Evolutionary conservation across 768 basidiomycete species (phyloP), one percentile per base, ranked within the genome.

Genomic region (Candolleomyces efflorescens): DNA sequence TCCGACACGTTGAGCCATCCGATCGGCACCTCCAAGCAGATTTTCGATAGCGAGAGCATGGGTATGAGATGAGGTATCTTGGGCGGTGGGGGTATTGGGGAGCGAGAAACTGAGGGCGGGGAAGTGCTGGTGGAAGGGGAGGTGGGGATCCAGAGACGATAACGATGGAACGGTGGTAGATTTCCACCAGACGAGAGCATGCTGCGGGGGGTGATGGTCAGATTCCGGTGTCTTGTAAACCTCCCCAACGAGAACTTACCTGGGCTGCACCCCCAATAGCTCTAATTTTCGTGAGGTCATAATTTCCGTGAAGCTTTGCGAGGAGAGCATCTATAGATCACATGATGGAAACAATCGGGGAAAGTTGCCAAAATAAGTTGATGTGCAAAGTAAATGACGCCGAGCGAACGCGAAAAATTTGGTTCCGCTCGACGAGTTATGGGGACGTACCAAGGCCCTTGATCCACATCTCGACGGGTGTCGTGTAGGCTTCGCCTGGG

Each of bases 401-500:
- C 69, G 68, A 70, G 68, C 71, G 69, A 67, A 66, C 64, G 62
- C 71, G 76, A 78, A 82, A 43, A 78, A 75, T 77, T 83, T 84
- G 84, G 73, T 86, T 84, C 82, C 84, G 83, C 73, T 66, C 66
- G 60, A 62, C 57, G 64, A 65, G 52, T 32, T 7, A 52, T 36
- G 43, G 45, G 59, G 56, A 75, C 86, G 71, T 69, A 91, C 92
- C 92, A 51, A 94, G 81, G 15, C 80, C 88, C 69, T 90, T 91
- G 55, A 92, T 84, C 91, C 91, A 93, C 89, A 93, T 91, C 65
- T 94, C 91, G 47, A 94, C 81, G 1, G 92, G 91, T 6, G 91
- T 92, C 39, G 89, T 92, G 67, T 89, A 92, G 22, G 89, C 90
- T 70, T 93, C 90, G 27, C 89, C 90, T 3, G 89, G 87, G 0